Evolutionary conservation across 768 basidiomycete genomes (phyloP), one percentile per base, ranked within the genome.

Genomic region (Lyophyllum atratum): DNA sequence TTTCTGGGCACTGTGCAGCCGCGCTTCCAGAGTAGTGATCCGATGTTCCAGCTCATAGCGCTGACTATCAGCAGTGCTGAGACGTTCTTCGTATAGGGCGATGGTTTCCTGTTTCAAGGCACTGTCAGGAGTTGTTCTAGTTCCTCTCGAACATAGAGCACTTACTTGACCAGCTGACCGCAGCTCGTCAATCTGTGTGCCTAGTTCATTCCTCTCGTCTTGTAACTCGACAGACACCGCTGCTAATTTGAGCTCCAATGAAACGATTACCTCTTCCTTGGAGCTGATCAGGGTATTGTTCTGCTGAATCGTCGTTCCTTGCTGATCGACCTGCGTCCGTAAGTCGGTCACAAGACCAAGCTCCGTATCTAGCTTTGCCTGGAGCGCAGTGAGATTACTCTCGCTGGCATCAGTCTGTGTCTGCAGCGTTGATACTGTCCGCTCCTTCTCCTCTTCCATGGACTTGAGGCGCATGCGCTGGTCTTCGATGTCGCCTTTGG

Each of bases 51-150:
- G 77, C 63, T 95, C 93, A 64, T 92, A 92, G 44, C 89, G 83
- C 60, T 83, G 81, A 14, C 77, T 76, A 64, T 95, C 90, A 21
- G 85, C 81, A 1, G 78, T 79, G 55, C 84, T 89, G 5, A 96
- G 76, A 34, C 88, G 85, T 67, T 95, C 93, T 74, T 99, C 96
- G 67, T 98, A 98, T 11, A 97, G 79, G 19, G 92, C 92, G 57
- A 97, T 97, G 0, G 95, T 93, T 85, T 94, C 93, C 92, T 95
- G 66, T 31, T 19, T 39, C 12, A 55, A 29, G 40, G 54, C 25
- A 24, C n/a, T n/a, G n/a, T n/a, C n/a, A 47, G 45, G 55, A 50
- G 49, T 21, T 11, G 14, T 21, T 12, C 54, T 15, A 25, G n/a
- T 40, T 61, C 19, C 45, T 53, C 43, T 54, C 19, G 8, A 48